phyloP scores from a whole-genome alignment of 768 basidiomycete species.

The Rhodosporidiobolus sp. region DNA sequence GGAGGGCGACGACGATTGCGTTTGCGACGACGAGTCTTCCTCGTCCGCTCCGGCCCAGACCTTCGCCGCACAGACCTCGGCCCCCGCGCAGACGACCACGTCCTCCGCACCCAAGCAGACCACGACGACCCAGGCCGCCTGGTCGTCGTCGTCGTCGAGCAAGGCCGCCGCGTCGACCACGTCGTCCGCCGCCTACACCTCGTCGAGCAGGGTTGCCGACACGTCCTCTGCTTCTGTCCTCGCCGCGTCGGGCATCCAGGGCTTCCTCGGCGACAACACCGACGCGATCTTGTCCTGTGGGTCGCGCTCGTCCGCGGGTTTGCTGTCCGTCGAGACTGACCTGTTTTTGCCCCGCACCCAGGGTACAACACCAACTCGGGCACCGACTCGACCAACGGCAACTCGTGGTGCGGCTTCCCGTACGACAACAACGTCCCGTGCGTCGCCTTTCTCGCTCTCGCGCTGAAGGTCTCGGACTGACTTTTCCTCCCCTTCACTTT shows the following conservation, averaged over 20 bases:
- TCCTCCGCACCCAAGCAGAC: background rate
- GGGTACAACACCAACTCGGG: slow-evolving; percentile 38
- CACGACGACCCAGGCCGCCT: too few species aligned
- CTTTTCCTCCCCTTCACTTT: too few species aligned
- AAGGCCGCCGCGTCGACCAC: slow-evolving; percentile 1
- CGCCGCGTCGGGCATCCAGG: slow-evolving; percentile 3
- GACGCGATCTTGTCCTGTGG: slow-evolving; percentile 30
- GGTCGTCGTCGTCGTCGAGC: background rate
- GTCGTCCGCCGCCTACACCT: background rate
- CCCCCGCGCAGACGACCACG: background rate
- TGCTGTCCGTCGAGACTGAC: too few species aligned
- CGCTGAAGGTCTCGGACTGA: too few species aligned
- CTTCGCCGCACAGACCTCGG: background rate
- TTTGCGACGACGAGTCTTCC: slow-evolving; percentile 9
- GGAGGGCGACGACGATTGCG: slow-evolving; percentile 30
- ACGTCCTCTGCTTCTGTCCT: slow-evolving; percentile 14
- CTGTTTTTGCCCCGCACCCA: too few species aligned
- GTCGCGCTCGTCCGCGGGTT: too few species aligned
- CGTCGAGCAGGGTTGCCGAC: slow-evolving; percentile 22
- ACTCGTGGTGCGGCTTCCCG: slow-evolving; percentile 24
- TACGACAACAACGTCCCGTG: too few species aligned
- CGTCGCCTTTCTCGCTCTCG: too few species aligned
- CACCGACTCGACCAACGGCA: slow-evolving; percentile 37
- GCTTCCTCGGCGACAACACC: slow-evolving; percentile 24
- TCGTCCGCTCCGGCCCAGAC: background rate